Evolutionary conservation across 2,329 filamentous ascomycete species (phyloP).

Genomic region (Orbilia blumenaviensis): DNA sequence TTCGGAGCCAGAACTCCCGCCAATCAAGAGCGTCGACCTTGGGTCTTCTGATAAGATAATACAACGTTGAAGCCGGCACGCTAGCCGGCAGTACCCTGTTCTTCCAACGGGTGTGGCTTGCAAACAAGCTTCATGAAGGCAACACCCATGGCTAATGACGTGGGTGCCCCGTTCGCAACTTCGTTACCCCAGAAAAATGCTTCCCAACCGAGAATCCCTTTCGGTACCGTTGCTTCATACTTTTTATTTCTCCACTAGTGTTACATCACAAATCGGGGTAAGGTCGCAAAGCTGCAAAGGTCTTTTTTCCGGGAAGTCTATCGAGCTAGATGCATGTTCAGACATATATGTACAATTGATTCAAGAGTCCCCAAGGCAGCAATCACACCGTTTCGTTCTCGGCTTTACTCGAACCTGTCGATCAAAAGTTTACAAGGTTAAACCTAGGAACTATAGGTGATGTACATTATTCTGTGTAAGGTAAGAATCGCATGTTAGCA

Average conservation of each 20-base stretch:
- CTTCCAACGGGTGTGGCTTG: constrained; percentile 32
- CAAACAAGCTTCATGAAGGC: constrained; percentile 14
- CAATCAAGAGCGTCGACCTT: neutral
- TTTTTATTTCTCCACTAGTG: constrained; percentile 16
- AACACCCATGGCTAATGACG: constrained; percentile 18
- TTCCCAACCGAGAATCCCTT: neutral
- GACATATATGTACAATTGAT: neutral
- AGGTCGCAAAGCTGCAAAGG: constrained; percentile 4
- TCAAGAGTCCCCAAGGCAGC: constrained; percentile 22
- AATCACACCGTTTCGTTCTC: constrained; percentile 40
- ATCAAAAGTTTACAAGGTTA: constrained; percentile 1
- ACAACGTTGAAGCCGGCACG: neutral
- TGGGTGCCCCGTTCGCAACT: constrained; percentile 7
- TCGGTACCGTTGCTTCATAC: constrained; percentile 25
- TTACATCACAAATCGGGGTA: constrained; percentile 25
- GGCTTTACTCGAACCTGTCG: constrained; percentile 21
- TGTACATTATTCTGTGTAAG: neutral
- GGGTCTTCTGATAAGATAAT: neutral
- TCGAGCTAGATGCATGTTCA: neutral
- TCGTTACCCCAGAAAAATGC: constrained; percentile 34
- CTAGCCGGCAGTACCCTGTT: neutral
- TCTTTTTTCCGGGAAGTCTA: neutral
- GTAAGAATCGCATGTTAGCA: neutral
- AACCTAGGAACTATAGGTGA: neutral
- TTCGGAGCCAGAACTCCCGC: constrained; percentile 24